A percentile compares a stretch with the other conserved stretches of the same genome.
phyloP scores from a whole-genome alignment of 108 stramenopile species.

The Conticribra weissflogii region DNA sequence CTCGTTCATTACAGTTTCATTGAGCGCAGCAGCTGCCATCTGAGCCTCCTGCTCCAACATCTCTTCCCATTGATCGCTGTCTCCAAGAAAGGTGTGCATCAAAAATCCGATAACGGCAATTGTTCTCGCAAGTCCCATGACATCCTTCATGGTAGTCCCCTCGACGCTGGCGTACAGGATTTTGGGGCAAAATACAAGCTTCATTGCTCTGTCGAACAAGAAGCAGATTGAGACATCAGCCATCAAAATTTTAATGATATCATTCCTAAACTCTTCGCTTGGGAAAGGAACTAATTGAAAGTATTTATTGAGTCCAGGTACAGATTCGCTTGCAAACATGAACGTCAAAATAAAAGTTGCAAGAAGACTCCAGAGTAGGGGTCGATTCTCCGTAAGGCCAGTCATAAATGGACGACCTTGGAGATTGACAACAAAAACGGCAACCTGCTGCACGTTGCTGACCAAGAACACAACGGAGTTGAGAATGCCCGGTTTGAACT shows the following conservation, averaged over 20 bases:
- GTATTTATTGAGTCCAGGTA: conserved; percentile 94
- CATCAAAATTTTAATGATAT: conserved; percentile 79
- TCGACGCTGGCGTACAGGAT: conserved; percentile 91
- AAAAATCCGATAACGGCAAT: conserved; percentile 76
- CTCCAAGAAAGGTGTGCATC: conserved; percentile 85
- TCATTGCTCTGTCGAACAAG: conserved; percentile 91
- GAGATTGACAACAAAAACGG: conserved; percentile 97
- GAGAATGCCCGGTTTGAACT: conserved; percentile 92
- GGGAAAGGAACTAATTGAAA: conserved; percentile 98
- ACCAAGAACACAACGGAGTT: conserved; percentile 94
- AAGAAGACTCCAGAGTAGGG: conserved; percentile 92
- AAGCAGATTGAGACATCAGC: conserved; percentile 85
- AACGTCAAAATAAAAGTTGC: conserved; percentile 88
- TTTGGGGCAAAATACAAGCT: conserved; percentile 88
- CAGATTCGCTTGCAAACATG: conserved; percentile 89
- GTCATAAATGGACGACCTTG: conserved; percentile 99
- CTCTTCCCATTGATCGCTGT: conserved; percentile 81
- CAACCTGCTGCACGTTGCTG: conserved; percentile 95
- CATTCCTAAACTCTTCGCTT: conserved; percentile 87
- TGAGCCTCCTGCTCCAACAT: conserved; percentile 76
- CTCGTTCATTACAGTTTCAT: conserved; percentile 10
- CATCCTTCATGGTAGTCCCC: conserved; percentile 87
- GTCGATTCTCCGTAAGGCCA: conserved; percentile 94
- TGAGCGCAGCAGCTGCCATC: conserved; percentile 47
- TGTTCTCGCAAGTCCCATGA: conserved; percentile 68